phyloP scores from a whole-genome alignment of 768 basidiomycete species.

The Mycena latifolia region DNA sequence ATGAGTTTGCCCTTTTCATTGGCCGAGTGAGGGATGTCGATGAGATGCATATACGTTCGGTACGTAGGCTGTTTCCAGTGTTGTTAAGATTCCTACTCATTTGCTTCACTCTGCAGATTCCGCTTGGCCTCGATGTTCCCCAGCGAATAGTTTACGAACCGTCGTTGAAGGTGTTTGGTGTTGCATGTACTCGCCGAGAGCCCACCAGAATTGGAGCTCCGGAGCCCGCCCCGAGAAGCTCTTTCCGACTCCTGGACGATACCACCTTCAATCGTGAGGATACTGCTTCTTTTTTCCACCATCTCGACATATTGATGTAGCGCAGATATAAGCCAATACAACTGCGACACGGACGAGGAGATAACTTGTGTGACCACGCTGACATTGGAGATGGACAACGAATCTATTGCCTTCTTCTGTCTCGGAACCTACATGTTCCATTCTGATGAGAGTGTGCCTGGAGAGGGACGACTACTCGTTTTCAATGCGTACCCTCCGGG shows the following conservation, averaged over 20 bases:
- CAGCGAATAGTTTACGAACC: conserved; percentile 73
- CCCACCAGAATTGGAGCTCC: conserved; percentile 67
- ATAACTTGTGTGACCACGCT: conserved; percentile 65
- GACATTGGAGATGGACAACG: conserved; percentile 43
- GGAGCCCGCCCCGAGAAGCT: conserved; percentile 57
- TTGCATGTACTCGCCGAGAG: conserved; percentile 68
- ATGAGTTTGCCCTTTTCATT: conserved; percentile 66
- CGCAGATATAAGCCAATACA: conserved; percentile 61
- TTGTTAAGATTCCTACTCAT: conserved; percentile 17
- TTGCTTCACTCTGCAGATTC: conserved; percentile 62
- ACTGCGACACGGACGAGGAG: conserved; percentile 68
- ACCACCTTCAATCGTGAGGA: conserved; percentile 71
- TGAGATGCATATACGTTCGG: conserved; percentile 86
- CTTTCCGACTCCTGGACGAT: conserved; percentile 77
- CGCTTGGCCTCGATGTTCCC: conserved; percentile 81
- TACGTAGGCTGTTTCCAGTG: conserved; percentile 48
- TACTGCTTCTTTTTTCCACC: neutral
- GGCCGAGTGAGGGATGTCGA: conserved; percentile 77
- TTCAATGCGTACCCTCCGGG: conserved; percentile 54
- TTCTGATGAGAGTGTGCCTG: conserved; percentile 61
- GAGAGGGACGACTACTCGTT: conserved; percentile 71
- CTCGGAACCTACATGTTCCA: conserved; percentile 60
- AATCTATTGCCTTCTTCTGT: conserved; percentile 58
- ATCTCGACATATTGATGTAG: neutral
- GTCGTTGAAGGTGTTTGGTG: conserved; percentile 68